Percentiles rank a stretch among this genome's conserved stretches.
phyloP scores from a whole-genome alignment of 2,329 filamentous ascomycete genomes.

The Aspergillus candidus region DNA sequence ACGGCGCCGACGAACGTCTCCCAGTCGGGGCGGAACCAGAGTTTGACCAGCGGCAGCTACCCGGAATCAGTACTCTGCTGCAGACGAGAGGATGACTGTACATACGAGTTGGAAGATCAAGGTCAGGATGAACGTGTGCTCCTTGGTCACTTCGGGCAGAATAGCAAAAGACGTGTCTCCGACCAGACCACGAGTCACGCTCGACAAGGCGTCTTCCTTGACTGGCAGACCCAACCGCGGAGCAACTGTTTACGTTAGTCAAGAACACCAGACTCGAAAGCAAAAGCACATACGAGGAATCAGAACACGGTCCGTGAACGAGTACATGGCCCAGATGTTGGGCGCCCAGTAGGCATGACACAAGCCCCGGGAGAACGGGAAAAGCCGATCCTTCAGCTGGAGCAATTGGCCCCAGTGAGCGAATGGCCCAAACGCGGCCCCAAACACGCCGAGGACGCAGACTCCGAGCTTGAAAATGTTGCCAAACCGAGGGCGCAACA shows the following conservation, averaged over 20 bases:
- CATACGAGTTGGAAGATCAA: conserved; percentile 68
- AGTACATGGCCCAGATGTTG: conserved; percentile 96
- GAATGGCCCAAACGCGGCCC: conserved; percentile 84
- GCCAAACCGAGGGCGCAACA: conserved; percentile 67
- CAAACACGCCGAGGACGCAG: conserved; percentile 66
- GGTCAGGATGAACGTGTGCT: conserved; percentile 74
- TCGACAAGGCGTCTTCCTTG: conserved; percentile 68
- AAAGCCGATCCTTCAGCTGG: conserved; percentile 77
- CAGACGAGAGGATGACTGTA: neutral
- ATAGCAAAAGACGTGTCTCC: conserved; percentile 93
- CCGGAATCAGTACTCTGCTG: conserved; percentile 15
- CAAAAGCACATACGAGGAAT: conserved; percentile 62
- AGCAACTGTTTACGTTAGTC: conserved; percentile 56
- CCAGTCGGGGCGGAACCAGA: conserved; percentile 77
- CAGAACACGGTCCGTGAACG: conserved; percentile 75
- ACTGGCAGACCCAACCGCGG: conserved; percentile 71
- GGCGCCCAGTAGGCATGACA: conserved; percentile 99
- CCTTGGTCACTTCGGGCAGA: conserved; percentile 75
- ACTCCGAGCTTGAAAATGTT: conserved; percentile 80
- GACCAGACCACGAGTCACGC: conserved; percentile 86
- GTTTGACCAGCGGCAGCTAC: conserved; percentile 67
- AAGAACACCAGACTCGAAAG: neutral
- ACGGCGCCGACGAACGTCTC: conserved; percentile 83
- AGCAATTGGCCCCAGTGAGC: conserved; percentile 71
- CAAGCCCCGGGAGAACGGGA: conserved; percentile 87